A percentile compares a stretch with the other conserved stretches of the same genome.
Evolutionary conservation across 495 filamentous ascomycete genomes (phyloP).

Genomic region (Chaetomidium leptoderma): DNA sequence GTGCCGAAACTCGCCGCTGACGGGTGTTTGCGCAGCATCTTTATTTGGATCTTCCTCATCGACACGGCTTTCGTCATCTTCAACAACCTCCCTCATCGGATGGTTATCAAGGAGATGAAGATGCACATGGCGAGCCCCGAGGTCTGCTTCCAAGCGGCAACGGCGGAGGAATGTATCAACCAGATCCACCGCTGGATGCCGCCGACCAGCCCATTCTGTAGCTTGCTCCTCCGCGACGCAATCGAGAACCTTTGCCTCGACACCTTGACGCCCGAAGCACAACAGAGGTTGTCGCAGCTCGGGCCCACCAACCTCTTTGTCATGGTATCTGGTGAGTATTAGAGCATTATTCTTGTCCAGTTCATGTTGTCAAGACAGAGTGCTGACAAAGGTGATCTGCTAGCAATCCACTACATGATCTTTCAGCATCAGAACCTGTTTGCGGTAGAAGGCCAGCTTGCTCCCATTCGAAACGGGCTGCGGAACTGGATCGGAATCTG

Average conservation of each 20-base stretch:
- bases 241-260: constrained; percentile 26
- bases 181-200: constrained; percentile 26
- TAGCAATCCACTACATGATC: constrained; percentile 34
- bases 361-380: too few relatives aligned
- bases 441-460: constrained; percentile 29
- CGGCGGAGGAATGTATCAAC: constrained; percentile 25
- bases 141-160: constrained; percentile 28
- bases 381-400: not conserved
- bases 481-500: constrained; percentile 31
- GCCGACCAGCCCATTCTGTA: constrained; percentile 24
- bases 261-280: constrained; percentile 11
- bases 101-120: constrained; percentile 36
- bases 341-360: not conserved
- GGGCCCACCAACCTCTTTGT: constrained; percentile 32
- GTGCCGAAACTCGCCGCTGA: not conserved
- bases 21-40: constrained; percentile 14
- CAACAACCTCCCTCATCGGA: constrained; percentile 34
- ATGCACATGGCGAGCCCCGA: constrained; percentile 33
- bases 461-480: constrained; percentile 28
- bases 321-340: constrained; percentile 34
- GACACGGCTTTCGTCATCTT: constrained; percentile 35
- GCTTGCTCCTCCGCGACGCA: constrained; percentile 26
- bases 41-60: constrained; percentile 30
- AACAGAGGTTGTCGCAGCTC: constrained; percentile 22
- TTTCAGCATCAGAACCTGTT: constrained; percentile 34